These are phyloP conservation scores for Pelargonium fulgidum DNA, from an alignment of 441 rosid genomes.

Conservation along the genomic window DNA sequence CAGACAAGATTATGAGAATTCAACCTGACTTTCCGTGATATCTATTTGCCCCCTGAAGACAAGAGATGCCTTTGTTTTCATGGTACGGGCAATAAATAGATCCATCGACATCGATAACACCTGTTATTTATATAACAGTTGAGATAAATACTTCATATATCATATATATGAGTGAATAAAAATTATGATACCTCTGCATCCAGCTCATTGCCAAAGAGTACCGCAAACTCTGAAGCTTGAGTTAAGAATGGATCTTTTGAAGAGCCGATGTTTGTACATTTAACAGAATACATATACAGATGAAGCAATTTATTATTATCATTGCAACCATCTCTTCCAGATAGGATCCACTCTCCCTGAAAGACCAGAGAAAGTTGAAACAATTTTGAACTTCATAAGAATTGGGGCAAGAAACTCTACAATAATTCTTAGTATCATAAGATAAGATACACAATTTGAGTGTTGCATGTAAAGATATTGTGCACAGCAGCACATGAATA, in stretches of 20 bases:
- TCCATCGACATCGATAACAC: constrained; percentile 99
- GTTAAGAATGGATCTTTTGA: constrained; percentile 86
- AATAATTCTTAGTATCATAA: no score
- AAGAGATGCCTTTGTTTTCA: constrained; percentile 96
- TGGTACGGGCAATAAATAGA: constrained; percentile 99
- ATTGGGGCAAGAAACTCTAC: no score
- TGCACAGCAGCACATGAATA: not conserved
- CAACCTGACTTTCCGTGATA: constrained; percentile 80
- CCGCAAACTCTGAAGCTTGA: constrained; percentile 84
- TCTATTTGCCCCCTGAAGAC: constrained; percentile 67
- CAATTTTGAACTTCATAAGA: not conserved
- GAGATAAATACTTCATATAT: constrained; percentile 11
- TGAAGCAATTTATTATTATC: constrained; percentile 46
- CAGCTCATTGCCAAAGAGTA: constrained; percentile 97
- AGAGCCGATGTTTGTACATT: constrained; percentile 54
- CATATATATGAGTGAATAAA: constrained; percentile 12
- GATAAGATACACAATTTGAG: not conserved
- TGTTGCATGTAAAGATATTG: not conserved
- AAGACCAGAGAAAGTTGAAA: constrained; percentile 22
- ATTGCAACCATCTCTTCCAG: constrained; percentile 54
- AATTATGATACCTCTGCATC: constrained; percentile 89
- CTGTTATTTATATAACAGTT: constrained; percentile 32
- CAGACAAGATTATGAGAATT: constrained; percentile 16
- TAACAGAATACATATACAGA: constrained; percentile 71
- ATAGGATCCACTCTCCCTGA: constrained; percentile 98